Base-by-base conservation (phyloP, 1,284 basidiomycete genomes). In the Leccinum angustisporum region DNA sequence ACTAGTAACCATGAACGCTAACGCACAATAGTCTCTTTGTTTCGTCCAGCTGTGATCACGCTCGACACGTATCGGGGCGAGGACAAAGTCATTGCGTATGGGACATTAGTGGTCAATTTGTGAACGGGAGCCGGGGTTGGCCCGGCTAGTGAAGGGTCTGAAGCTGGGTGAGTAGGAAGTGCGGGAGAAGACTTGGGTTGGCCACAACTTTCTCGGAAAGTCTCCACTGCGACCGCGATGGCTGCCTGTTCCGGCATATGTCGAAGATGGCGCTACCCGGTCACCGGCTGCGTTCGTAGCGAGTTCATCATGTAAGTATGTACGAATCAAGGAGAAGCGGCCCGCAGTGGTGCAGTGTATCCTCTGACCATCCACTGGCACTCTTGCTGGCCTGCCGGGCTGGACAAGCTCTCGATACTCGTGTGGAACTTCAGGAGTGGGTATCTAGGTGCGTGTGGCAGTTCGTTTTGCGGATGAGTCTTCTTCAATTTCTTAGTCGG, bases 301-400 rank as follows among this genome's bases (percentile, higher is more conserved):
- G 25, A 27, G 25, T 27, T 4, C 4, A 27, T 27, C 25, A 4
- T 3, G 25, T 27, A 27, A 27, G 25, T 27, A 27, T 27, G 25
- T 27, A 27, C 67, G 73, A 1, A 63, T 69, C n/a, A 62, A 57
- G 16, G 60, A 13, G 66, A 69, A 33, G 78, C 79, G 4, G 68
- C 71, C 5, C 64, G 65, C 13, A 62, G 58, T 8, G 77, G 77
- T 3, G 78, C 79, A 10, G 69, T 73, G 5, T 57, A 76, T 1
- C 66, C 72, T 0, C 75, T 73, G 1, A 59, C 48, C 16, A 25
- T 25, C 25, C 25, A 27, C 18, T 21, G 18, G 18, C 18, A 21
- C 25, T 27, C 25, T 27, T 27, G 25, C 25, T 27, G 25, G 25
- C 25, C 25, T 27, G 25, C 25, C 25, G 25, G 25, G 25, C 25